Evolutionary conservation across 2,329 filamentous ascomycete genomes (phyloP), one percentile per base, ranked within the genome.

Genomic region (Fusarium ambrosium): DNA sequence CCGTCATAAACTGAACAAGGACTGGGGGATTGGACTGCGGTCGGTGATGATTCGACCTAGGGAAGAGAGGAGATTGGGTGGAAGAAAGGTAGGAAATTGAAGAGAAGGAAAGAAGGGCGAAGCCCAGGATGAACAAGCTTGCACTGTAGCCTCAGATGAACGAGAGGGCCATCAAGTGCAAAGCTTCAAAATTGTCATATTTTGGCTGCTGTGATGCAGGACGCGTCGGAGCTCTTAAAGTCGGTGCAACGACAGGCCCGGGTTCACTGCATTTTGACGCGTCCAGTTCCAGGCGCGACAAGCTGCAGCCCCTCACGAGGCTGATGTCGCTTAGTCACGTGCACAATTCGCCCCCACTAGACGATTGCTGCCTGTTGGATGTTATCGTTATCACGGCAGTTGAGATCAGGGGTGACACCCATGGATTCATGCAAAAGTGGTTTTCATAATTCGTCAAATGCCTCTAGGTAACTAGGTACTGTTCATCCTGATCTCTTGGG

Each of bases 1-100:
- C 73, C 78, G 70, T 81, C 83, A 85, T 85, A 81, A 80, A 85
- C 78, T 64, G 53, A 65, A 18, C 13, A 41, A 60, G 32, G 29
- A 18, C 16, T 22, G 20, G 43, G 24, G 8, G 32, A 34, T 34
- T 34, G 32, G 32, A 29, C 16, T 22, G 62, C 10, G 32, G 39
- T 60, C 66, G 66, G 43, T 41, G 59, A 29, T 61, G 24, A 43
- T 18, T 39, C n/a, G 36, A 68, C 53, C 20, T 18, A 34, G 16
- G 22, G 29, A 20, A 20, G 59, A 58, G 24, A 56, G 53, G 48
- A 53, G 48, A 53, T 53, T 18, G 27, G 18, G 27, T 53, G 27
- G 48, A 32, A 41, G 51, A 64, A 58, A 37, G 14, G 37, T 37
- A 24, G 22, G 11, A 39, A 62, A 37, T 39, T 39, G 53, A 62